A percentile compares a stretch with the other conserved stretches of the same genome.
phyloP scores from a whole-genome alignment of 2,329 filamentous ascomycete genomes.

The Hirsutella rhossiliensis region DNA sequence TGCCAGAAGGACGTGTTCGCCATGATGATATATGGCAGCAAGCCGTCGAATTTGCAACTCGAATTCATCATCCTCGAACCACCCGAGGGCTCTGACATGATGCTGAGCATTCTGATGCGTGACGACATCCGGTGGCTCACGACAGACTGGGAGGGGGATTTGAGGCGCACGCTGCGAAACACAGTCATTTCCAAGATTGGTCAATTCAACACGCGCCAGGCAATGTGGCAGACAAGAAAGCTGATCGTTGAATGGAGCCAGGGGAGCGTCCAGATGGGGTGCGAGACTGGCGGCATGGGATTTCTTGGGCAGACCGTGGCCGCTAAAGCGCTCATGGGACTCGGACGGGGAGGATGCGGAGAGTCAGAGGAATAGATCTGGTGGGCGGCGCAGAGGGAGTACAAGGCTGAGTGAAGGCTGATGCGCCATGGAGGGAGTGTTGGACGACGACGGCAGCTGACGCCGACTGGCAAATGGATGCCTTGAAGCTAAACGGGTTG shows the following conservation, averaged over 20 bases:
- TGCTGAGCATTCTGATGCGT: slow-evolving; percentile 14
- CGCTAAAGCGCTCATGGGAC: slow-evolving; percentile 8
- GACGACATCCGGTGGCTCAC: slow-evolving; percentile 14
- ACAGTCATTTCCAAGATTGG: slow-evolving; percentile 14
- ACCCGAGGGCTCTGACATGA: slow-evolving; percentile 4
- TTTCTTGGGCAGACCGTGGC: slow-evolving; percentile 12
- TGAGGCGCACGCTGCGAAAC: slow-evolving; percentile 9
- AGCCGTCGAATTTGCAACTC: slow-evolving; percentile 14
- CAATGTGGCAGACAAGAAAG: slow-evolving; percentile 15
- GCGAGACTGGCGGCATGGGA: slow-evolving; percentile 7
- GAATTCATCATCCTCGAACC: slow-evolving; percentile 14
- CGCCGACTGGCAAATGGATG: too few relatives aligned
- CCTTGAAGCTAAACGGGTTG: too few relatives aligned
- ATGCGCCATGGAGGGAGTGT: too few relatives aligned
- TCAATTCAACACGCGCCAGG: slow-evolving; percentile 18
- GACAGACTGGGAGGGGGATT: slow-evolving; percentile 9
- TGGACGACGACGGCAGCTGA: too few relatives aligned
- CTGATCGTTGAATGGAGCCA: slow-evolving; percentile 12
- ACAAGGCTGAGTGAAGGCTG: too few relatives aligned
- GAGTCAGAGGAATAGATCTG: too few relatives aligned
- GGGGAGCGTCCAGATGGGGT: slow-evolving; percentile 13
- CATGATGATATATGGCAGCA: slow-evolving; percentile 14
- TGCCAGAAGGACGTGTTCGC: slow-evolving; percentile 12
- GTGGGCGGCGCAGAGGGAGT: too few relatives aligned
- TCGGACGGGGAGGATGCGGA: too few relatives aligned